phyloP scores from a whole-genome alignment of 2,329 filamentous ascomycete species.

The Colletotrichum sp. region DNA sequence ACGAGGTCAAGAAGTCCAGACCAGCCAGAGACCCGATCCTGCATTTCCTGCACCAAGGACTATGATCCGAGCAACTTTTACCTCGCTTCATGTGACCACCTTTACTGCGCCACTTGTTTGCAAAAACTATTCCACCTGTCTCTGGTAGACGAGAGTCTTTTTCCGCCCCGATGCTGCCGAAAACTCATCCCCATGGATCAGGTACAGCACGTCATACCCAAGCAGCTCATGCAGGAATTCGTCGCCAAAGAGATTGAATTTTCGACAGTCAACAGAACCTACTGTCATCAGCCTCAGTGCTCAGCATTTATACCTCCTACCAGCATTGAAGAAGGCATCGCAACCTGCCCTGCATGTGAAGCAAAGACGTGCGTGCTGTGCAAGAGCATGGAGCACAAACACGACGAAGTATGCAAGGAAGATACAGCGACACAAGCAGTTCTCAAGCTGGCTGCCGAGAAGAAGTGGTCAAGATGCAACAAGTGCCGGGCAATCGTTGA shows the following conservation, averaged over 20 bases:
- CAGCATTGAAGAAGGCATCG: background rate
- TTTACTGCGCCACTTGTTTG: background rate
- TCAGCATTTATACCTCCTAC: background rate
- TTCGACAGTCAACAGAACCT: background rate
- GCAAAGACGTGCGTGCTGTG: background rate
- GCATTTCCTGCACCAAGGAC: background rate
- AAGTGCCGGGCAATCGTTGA: background rate
- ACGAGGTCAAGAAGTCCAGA: no score
- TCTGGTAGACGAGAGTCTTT: background rate
- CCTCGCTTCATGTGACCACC: background rate
- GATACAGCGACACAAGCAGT: background rate
- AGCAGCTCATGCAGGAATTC: background rate
- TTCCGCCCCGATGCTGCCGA: background rate
- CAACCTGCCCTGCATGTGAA: background rate
- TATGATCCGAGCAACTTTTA: background rate
- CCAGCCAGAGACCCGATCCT: background rate
- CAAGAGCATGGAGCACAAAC: background rate
- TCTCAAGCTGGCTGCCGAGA: background rate
- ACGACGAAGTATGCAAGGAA: background rate
- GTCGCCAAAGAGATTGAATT: accelerated
- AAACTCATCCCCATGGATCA: background rate
- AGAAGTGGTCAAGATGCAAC: background rate
- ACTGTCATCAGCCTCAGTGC: background rate
- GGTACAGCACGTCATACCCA: background rate
- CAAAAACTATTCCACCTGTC: background rate